These are phyloP conservation scores for Calocybe gangraenosa DNA, from an alignment of 768 basidiomycete genomes.

Conservation along the genomic window DNA sequence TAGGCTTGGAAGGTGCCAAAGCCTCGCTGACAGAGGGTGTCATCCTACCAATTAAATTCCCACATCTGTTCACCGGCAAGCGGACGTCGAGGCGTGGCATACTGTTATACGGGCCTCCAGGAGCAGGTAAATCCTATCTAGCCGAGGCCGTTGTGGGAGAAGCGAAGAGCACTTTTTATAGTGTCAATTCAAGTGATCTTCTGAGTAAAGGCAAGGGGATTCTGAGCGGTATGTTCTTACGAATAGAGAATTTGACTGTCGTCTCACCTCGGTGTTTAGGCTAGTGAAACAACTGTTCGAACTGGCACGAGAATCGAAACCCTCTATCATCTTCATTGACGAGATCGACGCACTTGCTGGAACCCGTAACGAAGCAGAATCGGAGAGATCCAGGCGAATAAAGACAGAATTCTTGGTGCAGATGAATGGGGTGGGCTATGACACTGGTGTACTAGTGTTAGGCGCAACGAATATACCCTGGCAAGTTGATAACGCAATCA, in stretches of 20 bases:
- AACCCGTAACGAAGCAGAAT: conserved; percentile 93
- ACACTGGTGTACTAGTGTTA: conserved; percentile 91
- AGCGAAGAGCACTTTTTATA: conserved; percentile 98
- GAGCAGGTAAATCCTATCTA: conserved; percentile 94
- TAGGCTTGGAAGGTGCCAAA: conserved; percentile 92
- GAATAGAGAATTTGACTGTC: neutral
- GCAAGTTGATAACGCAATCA: conserved; percentile 97
- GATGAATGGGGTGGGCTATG: conserved; percentile 98
- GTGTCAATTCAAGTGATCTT: conserved; percentile 89
- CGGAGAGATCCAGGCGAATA: conserved; percentile 93
- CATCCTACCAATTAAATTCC: conserved; percentile 99
- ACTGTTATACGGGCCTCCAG: conserved; percentile 93
- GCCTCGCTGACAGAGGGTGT: conserved; percentile 97
- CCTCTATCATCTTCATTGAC: conserved; percentile 98
- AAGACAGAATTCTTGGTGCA: conserved; percentile 98
- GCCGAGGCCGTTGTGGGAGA: conserved; percentile 99
- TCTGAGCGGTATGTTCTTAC: conserved; percentile 78
- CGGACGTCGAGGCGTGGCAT: conserved; percentile 98
- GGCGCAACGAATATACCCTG: conserved; percentile 99
- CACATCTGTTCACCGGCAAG: conserved; percentile 97
- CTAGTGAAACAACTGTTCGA: conserved; percentile 95
- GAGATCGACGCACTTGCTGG: conserved; percentile 97
- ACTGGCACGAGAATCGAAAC: conserved; percentile 94
- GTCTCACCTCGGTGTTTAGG: conserved; percentile 33
- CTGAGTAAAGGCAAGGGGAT: conserved; percentile 99